Evolutionary conservation across 2,329 filamentous ascomycete genomes (phyloP).

Genomic region (Xylaria polymorpha): DNA sequence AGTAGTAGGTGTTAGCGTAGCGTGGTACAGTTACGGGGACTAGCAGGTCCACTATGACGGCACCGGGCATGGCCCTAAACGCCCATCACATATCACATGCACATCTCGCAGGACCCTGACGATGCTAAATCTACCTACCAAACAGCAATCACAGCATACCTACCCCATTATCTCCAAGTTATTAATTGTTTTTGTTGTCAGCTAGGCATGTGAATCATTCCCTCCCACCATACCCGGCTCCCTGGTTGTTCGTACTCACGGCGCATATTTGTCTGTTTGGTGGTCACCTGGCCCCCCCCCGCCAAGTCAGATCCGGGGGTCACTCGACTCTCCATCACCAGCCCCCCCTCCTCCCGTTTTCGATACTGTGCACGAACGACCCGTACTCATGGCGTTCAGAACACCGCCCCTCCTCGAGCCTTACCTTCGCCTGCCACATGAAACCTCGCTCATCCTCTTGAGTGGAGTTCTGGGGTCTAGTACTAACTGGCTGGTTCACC

Average conservation of each 20-base stretch:
- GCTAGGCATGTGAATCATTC: conserved; percentile 22
- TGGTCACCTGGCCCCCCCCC: conserved; percentile 25
- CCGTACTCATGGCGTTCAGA: conserved; percentile 58
- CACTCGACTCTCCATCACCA: not conserved
- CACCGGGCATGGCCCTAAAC: conserved; percentile 38
- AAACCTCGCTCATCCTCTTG: conserved; percentile 71
- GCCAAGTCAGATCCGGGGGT: conserved; percentile 11
- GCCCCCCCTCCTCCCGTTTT: conserved; percentile 9
- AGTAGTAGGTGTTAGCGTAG: not conserved
- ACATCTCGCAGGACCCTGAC: conserved; percentile 34
- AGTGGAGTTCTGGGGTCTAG: conserved; percentile 74
- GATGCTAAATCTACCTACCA: conserved; percentile 2
- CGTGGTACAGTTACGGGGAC: conserved; percentile 7
- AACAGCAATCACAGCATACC: too few species aligned
- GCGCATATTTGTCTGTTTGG: not conserved
- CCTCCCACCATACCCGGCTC: not conserved
- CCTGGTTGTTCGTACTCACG: not conserved
- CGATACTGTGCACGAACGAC: not conserved
- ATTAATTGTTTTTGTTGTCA: not conserved
- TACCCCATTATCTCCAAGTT: not conserved
- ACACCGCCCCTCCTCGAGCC: conserved; percentile 73
- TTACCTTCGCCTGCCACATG: conserved; percentile 68
- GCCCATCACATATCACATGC: conserved; percentile 30
- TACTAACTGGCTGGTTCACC: conserved; percentile 73
- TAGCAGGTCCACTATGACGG: conserved; percentile 34